A percentile compares a stretch with the other conserved stretches of the same genome.
These are phyloP conservation scores for Fennellomyces sp. DNA, from an alignment of 371 early-diverging fungal species.

Conservation along the genomic window DNA sequence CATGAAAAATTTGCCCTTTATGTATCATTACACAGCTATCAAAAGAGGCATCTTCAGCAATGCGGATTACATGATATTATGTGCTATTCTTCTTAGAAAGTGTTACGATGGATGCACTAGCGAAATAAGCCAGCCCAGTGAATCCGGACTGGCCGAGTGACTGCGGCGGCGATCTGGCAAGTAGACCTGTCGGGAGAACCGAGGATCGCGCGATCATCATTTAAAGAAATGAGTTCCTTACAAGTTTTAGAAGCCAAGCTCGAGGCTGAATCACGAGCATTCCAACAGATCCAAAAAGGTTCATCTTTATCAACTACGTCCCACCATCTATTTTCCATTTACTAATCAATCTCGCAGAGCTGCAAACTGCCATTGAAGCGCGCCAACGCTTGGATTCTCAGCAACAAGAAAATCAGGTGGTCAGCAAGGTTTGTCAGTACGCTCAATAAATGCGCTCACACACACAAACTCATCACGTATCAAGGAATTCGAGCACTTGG, in stretches of 20 bases:
- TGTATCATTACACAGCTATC: too few species aligned
- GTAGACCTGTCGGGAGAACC: too few species aligned
- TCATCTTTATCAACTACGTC: not conserved
- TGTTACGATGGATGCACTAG: too few species aligned
- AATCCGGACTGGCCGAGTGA: too few species aligned
- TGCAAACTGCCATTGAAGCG: constrained; percentile 73
- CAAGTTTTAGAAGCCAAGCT: constrained; percentile 51
- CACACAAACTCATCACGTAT: not conserved
- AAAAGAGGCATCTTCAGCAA: too few species aligned
- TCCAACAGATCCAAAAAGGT: constrained; percentile 70
- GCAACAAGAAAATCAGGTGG: constrained; percentile 92
- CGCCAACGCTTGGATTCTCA: constrained; percentile 93
- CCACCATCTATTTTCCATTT: not conserved
- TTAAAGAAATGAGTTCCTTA: constrained; percentile 10
- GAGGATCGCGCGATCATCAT: too few species aligned
- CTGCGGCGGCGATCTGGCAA: too few species aligned
- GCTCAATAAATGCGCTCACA: not conserved
- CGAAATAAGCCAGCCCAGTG: too few species aligned
- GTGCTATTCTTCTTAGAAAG: too few species aligned
- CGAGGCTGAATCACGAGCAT: constrained; percentile 66
- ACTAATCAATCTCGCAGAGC: constrained; percentile 61
- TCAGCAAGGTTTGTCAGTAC: constrained; percentile 68
- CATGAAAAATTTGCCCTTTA: too few species aligned
- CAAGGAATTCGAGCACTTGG: constrained; percentile 88
- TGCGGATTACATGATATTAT: too few species aligned